phyloP scores from a whole-genome alignment of 768 basidiomycete species.

The Baorangia bicolor region DNA sequence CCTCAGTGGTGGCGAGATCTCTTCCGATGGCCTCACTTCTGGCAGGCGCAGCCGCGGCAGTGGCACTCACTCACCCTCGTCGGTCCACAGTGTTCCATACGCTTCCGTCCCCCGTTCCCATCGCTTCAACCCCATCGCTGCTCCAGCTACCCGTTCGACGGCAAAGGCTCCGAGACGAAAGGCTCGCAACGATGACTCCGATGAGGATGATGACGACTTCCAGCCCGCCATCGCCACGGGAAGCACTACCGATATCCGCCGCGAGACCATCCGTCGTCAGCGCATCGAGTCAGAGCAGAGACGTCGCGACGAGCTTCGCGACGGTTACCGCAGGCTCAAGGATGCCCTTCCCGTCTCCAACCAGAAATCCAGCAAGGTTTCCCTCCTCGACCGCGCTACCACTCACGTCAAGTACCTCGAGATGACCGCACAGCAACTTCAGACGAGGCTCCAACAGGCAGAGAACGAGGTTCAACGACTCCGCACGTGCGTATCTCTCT shows the following conservation, averaged over 20 bases:
- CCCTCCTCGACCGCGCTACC: slow-evolving; percentile 84
- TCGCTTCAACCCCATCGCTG: slow-evolving; percentile 72
- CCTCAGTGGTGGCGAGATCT: slow-evolving; percentile 67
- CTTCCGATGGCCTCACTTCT: slow-evolving; percentile 68
- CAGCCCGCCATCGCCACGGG: slow-evolving; percentile 47
- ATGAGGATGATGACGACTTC: slow-evolving; percentile 77
- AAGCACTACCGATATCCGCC: slow-evolving; percentile 64
- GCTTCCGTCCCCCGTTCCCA: slow-evolving; percentile 71
- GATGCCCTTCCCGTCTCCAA: slow-evolving; percentile 86
- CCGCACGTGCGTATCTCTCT: slow-evolving; percentile 45
- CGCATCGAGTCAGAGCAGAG: slow-evolving; percentile 94
- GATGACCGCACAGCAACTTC: slow-evolving; percentile 71
- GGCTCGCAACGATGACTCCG: slow-evolving; percentile 61
- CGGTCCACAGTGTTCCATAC: slow-evolving; percentile 49
- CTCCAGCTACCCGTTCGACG: slow-evolving; percentile 51
- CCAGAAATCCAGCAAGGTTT: slow-evolving; percentile 93
- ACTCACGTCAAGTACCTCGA: slow-evolving; percentile 87
- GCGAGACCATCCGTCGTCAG: slow-evolving; percentile 88
- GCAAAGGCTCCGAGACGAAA: slow-evolving; percentile 49
- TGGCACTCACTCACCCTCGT: slow-evolving; percentile 52
- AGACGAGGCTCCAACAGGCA: slow-evolving; percentile 72
- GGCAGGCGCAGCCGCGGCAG: slow-evolving; percentile 70
- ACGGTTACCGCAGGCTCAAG: slow-evolving; percentile 89
- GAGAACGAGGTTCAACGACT: slow-evolving; percentile 81
- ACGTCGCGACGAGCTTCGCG: slow-evolving; percentile 88